These are phyloP conservation scores for Sclerotiophoma versabilis DNA, from an alignment of 2,329 filamentous ascomycete species.

Conservation along the genomic window DNA sequence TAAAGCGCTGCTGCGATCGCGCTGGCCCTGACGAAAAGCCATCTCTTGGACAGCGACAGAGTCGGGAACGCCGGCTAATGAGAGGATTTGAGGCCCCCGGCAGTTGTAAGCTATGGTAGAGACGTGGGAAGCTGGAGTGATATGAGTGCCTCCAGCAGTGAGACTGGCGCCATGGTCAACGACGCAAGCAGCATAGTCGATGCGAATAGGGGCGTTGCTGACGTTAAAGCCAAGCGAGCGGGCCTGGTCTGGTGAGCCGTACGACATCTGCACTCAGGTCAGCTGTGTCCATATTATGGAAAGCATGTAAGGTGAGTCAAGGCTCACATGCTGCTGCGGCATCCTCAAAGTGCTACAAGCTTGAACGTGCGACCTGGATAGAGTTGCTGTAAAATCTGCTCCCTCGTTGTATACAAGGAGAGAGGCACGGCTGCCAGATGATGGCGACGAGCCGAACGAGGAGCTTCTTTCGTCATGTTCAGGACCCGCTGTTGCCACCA, in stretches of 20 bases:
- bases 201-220: neutral
- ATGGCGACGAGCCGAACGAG: constrained; percentile 16
- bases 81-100: constrained; percentile 1
- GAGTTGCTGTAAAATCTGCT: neutral
- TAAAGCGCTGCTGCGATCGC: constrained; percentile 13
- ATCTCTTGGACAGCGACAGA: constrained; percentile 31
- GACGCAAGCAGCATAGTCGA: neutral
- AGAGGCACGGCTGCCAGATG: constrained; percentile 21
- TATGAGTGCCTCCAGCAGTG: constrained; percentile 4
- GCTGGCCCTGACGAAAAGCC: constrained; percentile 35
- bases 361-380: constrained; percentile 4
- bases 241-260: constrained; percentile 3
- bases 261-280: constrained; percentile 1
- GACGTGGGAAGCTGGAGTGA: constrained; percentile 7
- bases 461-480: constrained; percentile 20
- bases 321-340: constrained; percentile 19
- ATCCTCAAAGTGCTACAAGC: neutral
- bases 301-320: neutral
- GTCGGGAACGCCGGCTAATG: constrained; percentile 28
- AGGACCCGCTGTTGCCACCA: constrained; percentile 7
- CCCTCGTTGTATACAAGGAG: neutral
- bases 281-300: constrained; percentile 3
- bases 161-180: neutral
- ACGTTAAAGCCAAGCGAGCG: neutral
- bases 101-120: constrained; percentile 3